Percentiles rank a stretch among this genome's conserved stretches.
phyloP scores from a whole-genome alignment of 2,329 filamentous ascomycete genomes.

The Juglanconis sp. region DNA sequence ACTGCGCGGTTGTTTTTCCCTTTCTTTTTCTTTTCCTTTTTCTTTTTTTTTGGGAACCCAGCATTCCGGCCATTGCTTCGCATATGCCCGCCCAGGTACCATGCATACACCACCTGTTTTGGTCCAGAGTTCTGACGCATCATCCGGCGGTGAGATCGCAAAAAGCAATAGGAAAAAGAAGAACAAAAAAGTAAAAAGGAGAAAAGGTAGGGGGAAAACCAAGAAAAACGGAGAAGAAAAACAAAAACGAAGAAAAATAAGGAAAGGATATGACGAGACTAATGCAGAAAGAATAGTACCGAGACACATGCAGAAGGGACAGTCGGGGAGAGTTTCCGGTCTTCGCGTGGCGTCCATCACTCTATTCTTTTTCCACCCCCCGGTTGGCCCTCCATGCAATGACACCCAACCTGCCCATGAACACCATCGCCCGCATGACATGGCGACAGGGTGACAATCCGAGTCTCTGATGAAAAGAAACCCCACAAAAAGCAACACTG shows the following conservation, averaged over 20 bases:
- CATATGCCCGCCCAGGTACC: not conserved
- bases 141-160: not conserved
- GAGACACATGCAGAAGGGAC: not conserved
- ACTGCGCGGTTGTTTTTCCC: too few relatives aligned
- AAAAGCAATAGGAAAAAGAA: constrained; percentile 14
- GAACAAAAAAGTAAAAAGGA: constrained; percentile 9
- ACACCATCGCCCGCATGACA: too few relatives aligned
- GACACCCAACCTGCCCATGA: too few relatives aligned
- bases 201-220: constrained; percentile 25
- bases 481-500: not conserved
- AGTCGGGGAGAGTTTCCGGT: not conserved
- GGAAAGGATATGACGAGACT: not conserved
- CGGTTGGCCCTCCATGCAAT: too few relatives aligned
- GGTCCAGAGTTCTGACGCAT: not conserved
- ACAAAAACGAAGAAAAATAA: not conserved
- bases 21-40: too few relatives aligned
- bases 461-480: not conserved
- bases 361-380: not conserved
- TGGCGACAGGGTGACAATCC: too few relatives aligned
- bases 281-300: not conserved
- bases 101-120: not conserved
- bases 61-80: not conserved
- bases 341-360: not conserved
- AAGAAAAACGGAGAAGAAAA: not conserved
- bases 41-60: not conserved